A percentile compares a stretch with the other conserved stretches of the same genome.
phyloP scores from a whole-genome alignment of 2,329 filamentous ascomycete species.

The Hymenotorrendiella dingleyae region DNA sequence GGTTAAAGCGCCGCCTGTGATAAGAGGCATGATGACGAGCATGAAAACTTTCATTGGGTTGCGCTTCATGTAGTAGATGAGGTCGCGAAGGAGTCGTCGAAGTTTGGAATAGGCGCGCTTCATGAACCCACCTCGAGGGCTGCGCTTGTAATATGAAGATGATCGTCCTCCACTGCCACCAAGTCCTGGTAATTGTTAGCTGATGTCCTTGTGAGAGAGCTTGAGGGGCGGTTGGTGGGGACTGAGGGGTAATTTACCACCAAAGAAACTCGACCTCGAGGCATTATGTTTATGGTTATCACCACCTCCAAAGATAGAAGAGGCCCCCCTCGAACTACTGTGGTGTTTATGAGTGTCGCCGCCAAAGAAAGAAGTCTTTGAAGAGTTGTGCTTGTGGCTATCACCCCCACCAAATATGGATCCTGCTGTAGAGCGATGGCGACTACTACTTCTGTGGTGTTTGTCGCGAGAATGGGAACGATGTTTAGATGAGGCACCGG shows the following conservation, averaged over 20 bases:
- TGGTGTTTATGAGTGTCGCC: slow-evolving; percentile 27
- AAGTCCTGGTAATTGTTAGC: slow-evolving; percentile 5
- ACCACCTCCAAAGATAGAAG: slow-evolving; percentile 13
- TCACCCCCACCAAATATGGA: slow-evolving; percentile 14
- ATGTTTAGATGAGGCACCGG: slow-evolving; percentile 8
- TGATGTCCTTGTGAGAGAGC: no score
- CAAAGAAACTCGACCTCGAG: slow-evolving; percentile 42
- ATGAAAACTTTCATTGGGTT: slow-evolving; percentile 85
- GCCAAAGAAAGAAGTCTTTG: slow-evolving; percentile 30
- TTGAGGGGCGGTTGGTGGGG: no score
- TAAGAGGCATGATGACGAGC: slow-evolving; percentile 78
- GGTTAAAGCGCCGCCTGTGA: slow-evolving; percentile 76
- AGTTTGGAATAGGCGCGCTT: slow-evolving; percentile 68
- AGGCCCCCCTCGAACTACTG: slow-evolving; percentile 33
- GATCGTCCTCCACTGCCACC: slow-evolving; percentile 21
- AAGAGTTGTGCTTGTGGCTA: slow-evolving; percentile 21
- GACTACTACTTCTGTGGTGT: slow-evolving; percentile 8
- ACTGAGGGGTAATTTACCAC: no score
- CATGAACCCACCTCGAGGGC: slow-evolving; percentile 75
- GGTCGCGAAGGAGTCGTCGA: slow-evolving; percentile 71
- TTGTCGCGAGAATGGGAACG: slow-evolving; percentile 29
- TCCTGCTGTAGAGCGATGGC: slow-evolving; percentile 10
- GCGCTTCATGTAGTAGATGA: slow-evolving; percentile 72
- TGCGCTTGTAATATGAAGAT: slow-evolving; percentile 67
- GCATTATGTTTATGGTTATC: slow-evolving; percentile 33